Conservation (phyloP, 2,329 filamentous ascomycete species). For the Aschersonia sp. region DNA sequence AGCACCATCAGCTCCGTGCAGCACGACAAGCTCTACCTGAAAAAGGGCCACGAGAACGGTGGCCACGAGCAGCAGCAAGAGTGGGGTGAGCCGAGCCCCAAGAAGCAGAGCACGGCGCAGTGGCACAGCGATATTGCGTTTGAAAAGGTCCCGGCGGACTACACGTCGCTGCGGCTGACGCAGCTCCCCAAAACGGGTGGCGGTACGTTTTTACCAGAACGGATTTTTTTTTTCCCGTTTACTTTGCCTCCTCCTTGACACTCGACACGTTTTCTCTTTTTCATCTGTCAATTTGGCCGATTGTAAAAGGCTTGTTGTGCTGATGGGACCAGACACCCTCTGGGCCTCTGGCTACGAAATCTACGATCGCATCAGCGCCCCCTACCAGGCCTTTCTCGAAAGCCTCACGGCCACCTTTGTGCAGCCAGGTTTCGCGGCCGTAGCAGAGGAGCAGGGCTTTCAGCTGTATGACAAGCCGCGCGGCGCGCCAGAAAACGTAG, state of each 20-base stretch:
- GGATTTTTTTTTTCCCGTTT: neutral
- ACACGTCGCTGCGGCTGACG: slow-evolving; percentile 39
- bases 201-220: slow-evolving; percentile 16
- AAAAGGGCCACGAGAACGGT: slow-evolving; percentile 1
- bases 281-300: neutral
- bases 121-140: slow-evolving; percentile 55
- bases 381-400: slow-evolving; percentile 44
- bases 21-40: slow-evolving; percentile 32
- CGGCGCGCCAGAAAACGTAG: slow-evolving; percentile 35
- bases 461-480: slow-evolving; percentile 28
- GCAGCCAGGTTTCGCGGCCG: slow-evolving; percentile 32
- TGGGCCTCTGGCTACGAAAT: slow-evolving; percentile 56
- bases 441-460: slow-evolving; percentile 29
- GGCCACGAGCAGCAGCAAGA: too few species aligned
- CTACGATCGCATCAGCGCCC: slow-evolving; percentile 45
- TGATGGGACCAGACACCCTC: slow-evolving; percentile 32
- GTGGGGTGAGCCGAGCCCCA: slow-evolving; percentile 6
- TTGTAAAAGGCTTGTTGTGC: neutral
- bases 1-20: slow-evolving; percentile 47
- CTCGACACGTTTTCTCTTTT: neutral
- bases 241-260: neutral
- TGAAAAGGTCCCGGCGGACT: slow-evolving; percentile 49
- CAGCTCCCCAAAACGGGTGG: slow-evolving; percentile 40
- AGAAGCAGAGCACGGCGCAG: slow-evolving; percentile 29
- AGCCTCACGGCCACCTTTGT: slow-evolving; percentile 39